Evolutionary conservation across 1,284 basidiomycete genomes (phyloP), one percentile per base, ranked within the genome.

Genomic region (Thelephora terrestris): DNA sequence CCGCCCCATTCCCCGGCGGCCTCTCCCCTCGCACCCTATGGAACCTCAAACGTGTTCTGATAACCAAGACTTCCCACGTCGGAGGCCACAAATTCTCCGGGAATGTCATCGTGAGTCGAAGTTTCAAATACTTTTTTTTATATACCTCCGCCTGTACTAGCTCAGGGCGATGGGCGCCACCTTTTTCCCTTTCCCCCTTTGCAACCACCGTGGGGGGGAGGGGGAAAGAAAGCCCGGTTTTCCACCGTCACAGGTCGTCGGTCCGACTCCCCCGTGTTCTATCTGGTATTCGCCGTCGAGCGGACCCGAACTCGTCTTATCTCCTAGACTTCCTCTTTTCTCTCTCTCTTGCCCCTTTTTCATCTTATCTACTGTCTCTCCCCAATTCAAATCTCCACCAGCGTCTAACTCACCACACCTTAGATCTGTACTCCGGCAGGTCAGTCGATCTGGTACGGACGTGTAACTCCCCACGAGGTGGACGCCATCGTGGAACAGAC

Each of bases 1-100:
- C 78, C 37, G 69, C 73, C 25, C 65, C 32, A 71, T 67, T 52
- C 75, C 29, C 29, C 4, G 29, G 29, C 5, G 12, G 12, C 9
- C 7, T 32, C 12, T 32, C 29, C 20, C 39, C 39, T 25, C 12
- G n/a, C 10, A 18, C 18, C 10, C 16, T 42, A 25, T 12, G 7
- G 12, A 47, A 53, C 65, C 59, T 71, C 58, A 74, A 64, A 52
- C 68, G 61, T 52, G 89, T 82, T 7, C 82, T 94, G 42, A 81
- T 97, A 51, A 71, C 96, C 58, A 81, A 79, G 59, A 86, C 82
- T 53, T 93, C 88, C 24, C 94, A 96, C 65, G 74, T 92, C 43
- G 91, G 92, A 43, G 92, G 91, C 1, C 93, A 96, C 69, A 84
- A 85, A 55, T 96, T 85, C 62, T 85, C 89, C 17, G 94, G 94